phyloP scores from a whole-genome alignment of 139 green algal genomes.

The Closterium sp. region DNA sequence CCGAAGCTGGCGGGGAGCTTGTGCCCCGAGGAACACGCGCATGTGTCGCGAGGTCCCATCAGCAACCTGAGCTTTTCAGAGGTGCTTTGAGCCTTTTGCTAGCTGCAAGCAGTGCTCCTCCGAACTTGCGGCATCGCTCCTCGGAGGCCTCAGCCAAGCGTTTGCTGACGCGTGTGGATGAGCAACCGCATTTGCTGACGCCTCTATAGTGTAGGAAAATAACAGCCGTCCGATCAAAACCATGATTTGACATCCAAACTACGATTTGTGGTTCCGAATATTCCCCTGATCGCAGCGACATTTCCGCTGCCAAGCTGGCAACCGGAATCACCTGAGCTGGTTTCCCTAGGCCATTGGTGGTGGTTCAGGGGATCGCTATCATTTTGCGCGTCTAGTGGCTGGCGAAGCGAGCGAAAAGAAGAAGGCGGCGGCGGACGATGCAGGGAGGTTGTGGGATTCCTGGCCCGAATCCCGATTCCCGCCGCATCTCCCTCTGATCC shows the following conservation, averaged over 20 bases:
- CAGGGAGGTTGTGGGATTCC: background rate
- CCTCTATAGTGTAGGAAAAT: background rate
- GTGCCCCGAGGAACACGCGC: no score
- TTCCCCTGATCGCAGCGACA: no score
- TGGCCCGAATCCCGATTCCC: background rate
- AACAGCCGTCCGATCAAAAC: background rate
- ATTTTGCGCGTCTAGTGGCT: no score
- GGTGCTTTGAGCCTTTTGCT: background rate
- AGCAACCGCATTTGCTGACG: background rate
- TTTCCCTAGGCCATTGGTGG: no score
- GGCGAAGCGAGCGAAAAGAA: no score
- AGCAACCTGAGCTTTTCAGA: no score
- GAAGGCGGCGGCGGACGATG: background rate
- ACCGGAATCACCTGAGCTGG: background rate
- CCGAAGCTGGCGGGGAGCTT: no score
- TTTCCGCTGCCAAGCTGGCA: background rate
- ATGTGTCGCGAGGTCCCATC: no score
- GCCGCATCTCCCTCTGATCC: background rate
- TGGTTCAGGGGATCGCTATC: no score
- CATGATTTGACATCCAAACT: background rate
- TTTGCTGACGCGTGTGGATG: background rate
- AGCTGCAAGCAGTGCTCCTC: background rate
- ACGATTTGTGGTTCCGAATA: background rate
- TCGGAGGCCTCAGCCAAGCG: background rate
- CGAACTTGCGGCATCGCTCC: background rate